Evolutionary conservation across 495 filamentous ascomycete species (phyloP).

Genomic region (Aspergillus conjunctus): DNA sequence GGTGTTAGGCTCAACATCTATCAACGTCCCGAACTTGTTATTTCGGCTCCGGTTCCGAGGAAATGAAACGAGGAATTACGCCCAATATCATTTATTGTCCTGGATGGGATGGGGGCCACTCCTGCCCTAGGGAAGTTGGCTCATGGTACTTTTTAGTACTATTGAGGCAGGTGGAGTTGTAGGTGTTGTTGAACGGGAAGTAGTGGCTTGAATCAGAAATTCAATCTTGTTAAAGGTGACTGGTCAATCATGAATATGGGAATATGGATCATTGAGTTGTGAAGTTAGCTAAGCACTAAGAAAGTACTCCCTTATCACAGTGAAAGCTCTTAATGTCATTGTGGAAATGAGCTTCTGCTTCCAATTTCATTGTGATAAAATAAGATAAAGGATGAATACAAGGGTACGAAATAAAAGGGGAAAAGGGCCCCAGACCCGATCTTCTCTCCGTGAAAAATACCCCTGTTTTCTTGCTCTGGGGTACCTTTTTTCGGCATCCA

Average conservation of each 20-base stretch:
- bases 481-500: not conserved
- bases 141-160: not conserved
- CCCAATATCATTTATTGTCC: no score
- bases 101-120: not conserved
- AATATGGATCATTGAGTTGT: no score
- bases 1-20: not conserved
- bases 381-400: no score
- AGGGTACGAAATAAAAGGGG: no score
- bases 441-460: no score
- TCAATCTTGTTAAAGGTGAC: not conserved
- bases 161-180: not conserved
- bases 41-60: conserved; percentile 17
- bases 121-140: conserved; percentile 1
- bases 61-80: conserved; percentile 3
- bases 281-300: not conserved
- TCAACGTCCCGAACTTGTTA: not conserved
- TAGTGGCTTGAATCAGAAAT: conserved; percentile 1
- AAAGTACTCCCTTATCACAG: not conserved
- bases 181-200: not conserved
- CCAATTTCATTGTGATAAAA: no score
- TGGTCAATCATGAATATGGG: no score
- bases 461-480: not conserved
- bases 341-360: no score
- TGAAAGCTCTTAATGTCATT: no score
- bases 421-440: no score